Conservation (phyloP, 73 alveolate species). For the Tetrahymena malaccensis region DNA sequence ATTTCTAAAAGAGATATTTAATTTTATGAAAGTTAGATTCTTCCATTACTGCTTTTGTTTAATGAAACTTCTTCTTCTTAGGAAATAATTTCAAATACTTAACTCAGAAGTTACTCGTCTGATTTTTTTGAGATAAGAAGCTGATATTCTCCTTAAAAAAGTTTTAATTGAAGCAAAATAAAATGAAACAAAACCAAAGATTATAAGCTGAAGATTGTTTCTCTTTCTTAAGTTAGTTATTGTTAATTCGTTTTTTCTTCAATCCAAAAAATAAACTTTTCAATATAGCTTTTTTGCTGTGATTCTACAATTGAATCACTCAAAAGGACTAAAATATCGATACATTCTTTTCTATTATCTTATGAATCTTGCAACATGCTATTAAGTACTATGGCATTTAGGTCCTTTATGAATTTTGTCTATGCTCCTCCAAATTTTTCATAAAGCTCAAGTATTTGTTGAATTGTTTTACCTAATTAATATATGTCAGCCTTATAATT, state of each 20-base stretch:
- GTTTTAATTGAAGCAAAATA: neutral
- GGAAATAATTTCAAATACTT: neutral
- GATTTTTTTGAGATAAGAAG: neutral
- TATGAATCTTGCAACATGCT: neutral
- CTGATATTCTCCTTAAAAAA: neutral
- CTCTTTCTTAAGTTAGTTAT: neutral
- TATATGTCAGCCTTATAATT: neutral
- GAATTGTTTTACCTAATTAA: neutral
- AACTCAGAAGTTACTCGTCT: too few relatives aligned
- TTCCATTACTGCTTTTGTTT: too few relatives aligned
- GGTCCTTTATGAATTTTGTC: neutral
- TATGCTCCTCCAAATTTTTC: neutral
- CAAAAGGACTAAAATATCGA: neutral
- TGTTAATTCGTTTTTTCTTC: neutral
- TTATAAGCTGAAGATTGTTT: neutral
- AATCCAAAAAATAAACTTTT: neutral
- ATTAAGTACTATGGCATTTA: neutral
- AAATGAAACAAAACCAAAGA: neutral
- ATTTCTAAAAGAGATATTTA: neutral
- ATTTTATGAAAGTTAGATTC: neutral
- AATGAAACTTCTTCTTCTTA: neutral
- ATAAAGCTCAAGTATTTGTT: neutral
- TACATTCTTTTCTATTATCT: neutral
- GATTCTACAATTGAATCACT: neutral
- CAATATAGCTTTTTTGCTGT: neutral